Evolutionary conservation across 2,329 filamentous ascomycete genomes (phyloP).

Genomic region (Microsporum ferrugineum): DNA sequence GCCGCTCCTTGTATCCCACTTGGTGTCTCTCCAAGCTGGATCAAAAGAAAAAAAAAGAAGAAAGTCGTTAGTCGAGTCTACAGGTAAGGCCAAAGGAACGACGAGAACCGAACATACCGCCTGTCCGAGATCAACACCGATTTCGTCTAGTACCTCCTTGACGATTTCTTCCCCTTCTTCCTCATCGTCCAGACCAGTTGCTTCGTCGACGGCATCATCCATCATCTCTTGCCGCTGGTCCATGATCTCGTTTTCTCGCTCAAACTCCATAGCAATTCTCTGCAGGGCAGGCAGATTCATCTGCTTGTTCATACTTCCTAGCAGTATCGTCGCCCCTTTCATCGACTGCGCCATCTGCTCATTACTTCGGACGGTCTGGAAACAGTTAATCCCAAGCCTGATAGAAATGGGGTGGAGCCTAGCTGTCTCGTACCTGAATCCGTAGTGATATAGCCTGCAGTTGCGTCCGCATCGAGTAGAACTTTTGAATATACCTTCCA

Average conservation of each 20-base stretch:
- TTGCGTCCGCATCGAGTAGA: conserved; percentile 96
- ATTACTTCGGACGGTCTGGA: conserved; percentile 80
- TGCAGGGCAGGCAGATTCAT: conserved; percentile 96
- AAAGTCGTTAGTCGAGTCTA: conserved; percentile 13
- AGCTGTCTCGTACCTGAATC: conserved; percentile 57
- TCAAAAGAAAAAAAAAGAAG: not conserved
- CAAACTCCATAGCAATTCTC: conserved; percentile 97
- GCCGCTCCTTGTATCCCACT: conserved; percentile 64
- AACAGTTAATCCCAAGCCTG: not conserved
- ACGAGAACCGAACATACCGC: conserved; percentile 49
- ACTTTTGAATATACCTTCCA: conserved; percentile 82
- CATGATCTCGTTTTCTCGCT: conserved; percentile 98
- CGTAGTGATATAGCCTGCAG: conserved; percentile 89
- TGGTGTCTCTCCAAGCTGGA: conserved; percentile 81
- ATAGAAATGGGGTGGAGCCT: not conserved
- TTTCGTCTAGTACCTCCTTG: conserved; percentile 91
- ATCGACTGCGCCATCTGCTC: conserved; percentile 99
- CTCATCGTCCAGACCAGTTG: conserved; percentile 79
- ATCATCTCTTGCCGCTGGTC: conserved; percentile 99
- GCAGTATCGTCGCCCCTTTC: conserved; percentile 87
- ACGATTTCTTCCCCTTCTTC: conserved; percentile 96
- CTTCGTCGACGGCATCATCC: conserved; percentile 97
- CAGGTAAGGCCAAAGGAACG: not conserved
- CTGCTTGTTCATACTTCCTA: conserved; percentile 92
- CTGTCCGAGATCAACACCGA: conserved; percentile 85